These are phyloP conservation scores for Dioscorea alata DNA, from an alignment of 106 monocot genomes.

Conservation along the genomic window DNA sequence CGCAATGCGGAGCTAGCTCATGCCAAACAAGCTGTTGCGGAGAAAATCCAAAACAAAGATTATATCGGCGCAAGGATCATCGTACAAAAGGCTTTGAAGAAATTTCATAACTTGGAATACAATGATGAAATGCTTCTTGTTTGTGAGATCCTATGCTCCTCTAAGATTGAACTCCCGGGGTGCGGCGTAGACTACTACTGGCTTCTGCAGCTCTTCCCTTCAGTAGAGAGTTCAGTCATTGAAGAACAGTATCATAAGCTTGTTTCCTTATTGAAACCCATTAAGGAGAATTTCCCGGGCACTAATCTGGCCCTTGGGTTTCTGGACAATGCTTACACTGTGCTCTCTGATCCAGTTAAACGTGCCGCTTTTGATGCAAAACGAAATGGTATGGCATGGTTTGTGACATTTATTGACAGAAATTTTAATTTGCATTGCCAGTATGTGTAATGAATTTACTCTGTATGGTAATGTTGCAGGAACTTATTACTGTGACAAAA, in stretches of 20 bases:
- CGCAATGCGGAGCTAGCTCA: background rate
- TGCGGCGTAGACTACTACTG: conserved; percentile 23
- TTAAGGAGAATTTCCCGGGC: conserved; percentile 13
- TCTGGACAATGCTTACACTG: conserved; percentile 19
- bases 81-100: conserved; percentile 15
- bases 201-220: conserved; percentile 29
- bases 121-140: conserved; percentile 20
- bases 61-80: conserved; percentile 18
- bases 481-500: background rate
- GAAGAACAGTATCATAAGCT: conserved; percentile 23
- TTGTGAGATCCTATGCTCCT: conserved; percentile 29
- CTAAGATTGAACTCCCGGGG: conserved; percentile 4
- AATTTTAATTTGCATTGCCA: background rate
- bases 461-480: background rate
- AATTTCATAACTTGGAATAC: conserved; percentile 6
- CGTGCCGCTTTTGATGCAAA: conserved; percentile 24
- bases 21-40: conserved; percentile 5
- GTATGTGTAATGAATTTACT: background rate
- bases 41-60: conserved; percentile 16
- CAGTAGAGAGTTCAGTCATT: conserved; percentile 4
- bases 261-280: conserved; percentile 8
- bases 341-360: conserved; percentile 31
- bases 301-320: conserved; percentile 17
- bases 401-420: too few relatives aligned
- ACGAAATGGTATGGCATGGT: conserved; percentile 1